A percentile compares a stretch with the other conserved stretches of the same genome.
Evolutionary conservation across 2,329 filamentous ascomycete genomes (phyloP).

Genomic region (Ophiostoma piceae): DNA sequence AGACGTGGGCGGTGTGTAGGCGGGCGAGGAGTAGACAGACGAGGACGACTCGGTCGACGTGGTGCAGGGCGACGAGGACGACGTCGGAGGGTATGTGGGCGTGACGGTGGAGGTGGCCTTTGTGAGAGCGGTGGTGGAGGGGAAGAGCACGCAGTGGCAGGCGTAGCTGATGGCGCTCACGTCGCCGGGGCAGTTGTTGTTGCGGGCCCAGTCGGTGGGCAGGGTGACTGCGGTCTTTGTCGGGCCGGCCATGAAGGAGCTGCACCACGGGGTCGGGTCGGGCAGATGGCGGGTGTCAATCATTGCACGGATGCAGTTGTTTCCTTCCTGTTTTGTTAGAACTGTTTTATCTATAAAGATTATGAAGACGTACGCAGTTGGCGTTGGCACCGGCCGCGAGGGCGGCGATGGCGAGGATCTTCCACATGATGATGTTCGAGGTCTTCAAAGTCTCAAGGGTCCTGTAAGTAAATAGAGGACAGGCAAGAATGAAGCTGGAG

Average conservation of each 20-base stretch:
- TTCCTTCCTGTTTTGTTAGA: slow-evolving; percentile 21
- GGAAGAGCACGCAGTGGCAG: slow-evolving; percentile 22
- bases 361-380: not conserved
- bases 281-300: slow-evolving; percentile 2
- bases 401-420: slow-evolving; percentile 15
- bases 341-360: not conserved
- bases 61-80: not conserved
- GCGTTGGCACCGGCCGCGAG: slow-evolving; percentile 16
- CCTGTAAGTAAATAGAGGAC: not conserved
- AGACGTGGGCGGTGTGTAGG: not conserved
- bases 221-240: not conserved
- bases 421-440: slow-evolving; percentile 16
- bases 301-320: slow-evolving; percentile 25
- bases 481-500: not conserved
- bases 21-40: not conserved
- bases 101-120: not conserved
- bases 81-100: not conserved
- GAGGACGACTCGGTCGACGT: not conserved
- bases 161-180: slow-evolving; percentile 19
- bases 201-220: slow-evolving; percentile 20
- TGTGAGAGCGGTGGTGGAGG: not conserved
- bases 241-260: slow-evolving; percentile 18
- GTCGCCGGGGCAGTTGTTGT: slow-evolving; percentile 20
- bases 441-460: not conserved
- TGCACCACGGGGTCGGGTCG: slow-evolving; percentile 21